Percentiles rank a stretch among this genome's conserved stretches.
phyloP scores from a whole-genome alignment of 257 asterid genomes.

The Solanum acaule region DNA sequence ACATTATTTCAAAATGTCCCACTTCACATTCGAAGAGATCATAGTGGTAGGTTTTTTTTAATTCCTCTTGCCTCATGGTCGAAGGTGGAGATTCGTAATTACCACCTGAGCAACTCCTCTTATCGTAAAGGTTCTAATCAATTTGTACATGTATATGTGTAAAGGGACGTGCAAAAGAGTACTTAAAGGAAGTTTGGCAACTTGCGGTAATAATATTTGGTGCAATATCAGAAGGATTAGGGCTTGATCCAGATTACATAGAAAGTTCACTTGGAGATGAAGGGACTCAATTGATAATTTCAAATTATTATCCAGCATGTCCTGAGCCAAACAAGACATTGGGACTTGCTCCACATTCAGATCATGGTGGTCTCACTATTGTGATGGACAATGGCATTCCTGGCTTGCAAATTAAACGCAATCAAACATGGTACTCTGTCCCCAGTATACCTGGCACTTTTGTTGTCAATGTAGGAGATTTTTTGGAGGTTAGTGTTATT shows the following conservation, averaged over 20 bases:
- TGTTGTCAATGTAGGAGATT: slow-evolving; percentile 57
- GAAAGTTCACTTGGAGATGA: slow-evolving; percentile 25
- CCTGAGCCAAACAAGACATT: slow-evolving; percentile 54
- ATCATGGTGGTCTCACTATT: slow-evolving; percentile 52
- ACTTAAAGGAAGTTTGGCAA: slow-evolving; percentile 32
- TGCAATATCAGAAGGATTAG: slow-evolving; percentile 38
- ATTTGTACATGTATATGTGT: neutral
- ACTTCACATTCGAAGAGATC: neutral
- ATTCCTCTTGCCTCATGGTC: neutral
- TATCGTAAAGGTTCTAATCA: neutral
- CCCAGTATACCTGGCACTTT: slow-evolving; percentile 33
- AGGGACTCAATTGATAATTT: slow-evolving; percentile 39
- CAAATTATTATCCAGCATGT: slow-evolving; percentile 50
- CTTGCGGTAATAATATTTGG: slow-evolving; percentile 11
- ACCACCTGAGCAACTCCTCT: neutral
- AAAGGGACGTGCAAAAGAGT: slow-evolving; percentile 34
- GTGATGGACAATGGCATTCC: slow-evolving; percentile 47
- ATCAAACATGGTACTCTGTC: slow-evolving; percentile 28
- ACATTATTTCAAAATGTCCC: neutral
- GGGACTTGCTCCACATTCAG: slow-evolving; percentile 54
- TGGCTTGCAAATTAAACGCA: slow-evolving; percentile 50
- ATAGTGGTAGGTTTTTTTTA: neutral
- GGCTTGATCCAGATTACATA: slow-evolving; percentile 26
- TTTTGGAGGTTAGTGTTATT: slow-evolving; percentile 32
- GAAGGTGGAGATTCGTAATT: neutral